Conservation (phyloP, 345 rosid species). For the Isatis tinctoria region DNA sequence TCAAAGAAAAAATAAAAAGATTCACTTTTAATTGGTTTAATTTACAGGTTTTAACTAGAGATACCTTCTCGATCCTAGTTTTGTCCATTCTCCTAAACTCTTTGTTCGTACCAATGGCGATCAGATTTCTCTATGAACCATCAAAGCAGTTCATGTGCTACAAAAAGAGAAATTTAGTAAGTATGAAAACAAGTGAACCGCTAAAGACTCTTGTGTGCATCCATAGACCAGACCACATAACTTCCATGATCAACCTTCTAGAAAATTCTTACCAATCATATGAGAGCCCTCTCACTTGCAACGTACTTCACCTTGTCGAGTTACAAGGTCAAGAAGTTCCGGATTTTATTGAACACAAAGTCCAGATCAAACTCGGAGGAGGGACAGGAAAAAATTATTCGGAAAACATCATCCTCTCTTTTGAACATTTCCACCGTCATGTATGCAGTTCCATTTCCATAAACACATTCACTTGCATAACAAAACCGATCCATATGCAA, state of each 20-base stretch:
- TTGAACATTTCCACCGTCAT: slow-evolving; percentile 18
- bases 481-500: slow-evolving; percentile 37
- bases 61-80: background rate
- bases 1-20: background rate
- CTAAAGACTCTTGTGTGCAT: slow-evolving; percentile 47
- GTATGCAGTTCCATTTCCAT: slow-evolving; percentile 24
- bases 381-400: slow-evolving; percentile 14
- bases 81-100: slow-evolving; percentile 15
- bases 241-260: background rate
- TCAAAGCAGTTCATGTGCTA: slow-evolving; percentile 46
- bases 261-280: too few relatives aligned
- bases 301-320: too few relatives aligned
- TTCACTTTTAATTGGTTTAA: background rate
- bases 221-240: slow-evolving; percentile 41
- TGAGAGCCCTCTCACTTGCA: too few relatives aligned
- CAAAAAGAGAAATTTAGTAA: slow-evolving; percentile 36
- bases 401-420: slow-evolving; percentile 36
- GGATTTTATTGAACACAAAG: slow-evolving; percentile 42
- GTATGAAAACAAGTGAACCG: slow-evolving; percentile 23
- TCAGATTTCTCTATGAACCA: slow-evolving; percentile 34
- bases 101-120: background rate
- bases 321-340: slow-evolving; percentile 20
- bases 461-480: slow-evolving; percentile 30
- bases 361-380: slow-evolving; percentile 20
- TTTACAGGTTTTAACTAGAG: background rate